phyloP scores from a whole-genome alignment of 805 yeast species.

The Candida pseudoglaebosa region DNA sequence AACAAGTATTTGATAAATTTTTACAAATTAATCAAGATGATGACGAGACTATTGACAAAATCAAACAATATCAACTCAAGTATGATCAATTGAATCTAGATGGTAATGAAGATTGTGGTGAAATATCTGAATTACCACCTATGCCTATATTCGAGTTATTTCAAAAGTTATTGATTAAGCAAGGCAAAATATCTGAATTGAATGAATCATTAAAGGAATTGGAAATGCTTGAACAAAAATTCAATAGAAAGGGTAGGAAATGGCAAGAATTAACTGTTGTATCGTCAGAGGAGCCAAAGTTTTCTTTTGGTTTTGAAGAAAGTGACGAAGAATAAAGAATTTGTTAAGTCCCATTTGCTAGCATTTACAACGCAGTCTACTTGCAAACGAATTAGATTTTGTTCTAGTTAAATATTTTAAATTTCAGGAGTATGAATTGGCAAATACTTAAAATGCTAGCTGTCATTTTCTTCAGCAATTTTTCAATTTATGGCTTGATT shows the following conservation, averaged over 20 bases:
- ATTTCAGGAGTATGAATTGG: too few species aligned
- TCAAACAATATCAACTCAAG: constrained; percentile 24
- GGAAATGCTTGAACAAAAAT: constrained; percentile 27
- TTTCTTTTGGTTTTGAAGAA: constrained; percentile 31
- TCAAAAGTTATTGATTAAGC: constrained; percentile 41
- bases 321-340: constrained; percentile 17
- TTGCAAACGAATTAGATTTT: neutral
- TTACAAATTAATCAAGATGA: constrained; percentile 2
- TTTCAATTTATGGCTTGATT: constrained; percentile 3
- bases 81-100: constrained; percentile 18
- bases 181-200: constrained; percentile 35
- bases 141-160: constrained; percentile 66
- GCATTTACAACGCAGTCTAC: neutral
- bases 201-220: constrained; percentile 27
- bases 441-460: too few species aligned
- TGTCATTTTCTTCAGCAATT: too few species aligned
- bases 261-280: constrained; percentile 48
- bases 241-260: constrained; percentile 35
- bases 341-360: neutral
- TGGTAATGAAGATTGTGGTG: constrained; percentile 61
- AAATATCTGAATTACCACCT: constrained; percentile 33
- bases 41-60: constrained; percentile 12
- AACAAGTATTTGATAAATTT: constrained; percentile 23
- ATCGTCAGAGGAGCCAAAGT: constrained; percentile 9
- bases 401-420: neutral